Evolutionary conservation across 805 yeast species (phyloP).

Genomic region (Kodamaea laetipori): DNA sequence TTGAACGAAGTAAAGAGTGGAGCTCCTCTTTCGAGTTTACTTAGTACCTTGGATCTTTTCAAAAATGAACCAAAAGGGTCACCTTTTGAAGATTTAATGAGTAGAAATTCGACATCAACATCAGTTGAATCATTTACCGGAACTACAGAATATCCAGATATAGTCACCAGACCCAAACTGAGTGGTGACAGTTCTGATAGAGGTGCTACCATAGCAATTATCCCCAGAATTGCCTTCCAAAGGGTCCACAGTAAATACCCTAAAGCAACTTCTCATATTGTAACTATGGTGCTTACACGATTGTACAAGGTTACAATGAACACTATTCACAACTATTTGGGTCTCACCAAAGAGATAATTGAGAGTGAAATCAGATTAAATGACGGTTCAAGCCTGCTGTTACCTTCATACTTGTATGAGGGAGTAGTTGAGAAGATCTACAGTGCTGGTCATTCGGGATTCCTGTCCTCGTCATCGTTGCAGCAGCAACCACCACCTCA

Average conservation of each 20-base stretch:
- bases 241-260: slow-evolving; percentile 76
- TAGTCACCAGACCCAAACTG: slow-evolving; percentile 70
- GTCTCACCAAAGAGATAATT: slow-evolving; percentile 77
- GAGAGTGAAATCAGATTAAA: slow-evolving; percentile 70
- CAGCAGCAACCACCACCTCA: not conserved
- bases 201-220: slow-evolving; percentile 82
- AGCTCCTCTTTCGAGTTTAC: slow-evolving; percentile 78
- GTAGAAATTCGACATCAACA: slow-evolving; percentile 11
- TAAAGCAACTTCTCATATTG: slow-evolving; percentile 87
- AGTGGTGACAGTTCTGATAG: slow-evolving; percentile 2
- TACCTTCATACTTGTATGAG: slow-evolving; percentile 65
- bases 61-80: slow-evolving; percentile 19
- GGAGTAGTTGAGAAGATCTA: slow-evolving; percentile 47
- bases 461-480: not conserved
- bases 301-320: slow-evolving; percentile 89
- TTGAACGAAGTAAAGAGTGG: slow-evolving; percentile 82
- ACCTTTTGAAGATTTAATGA: slow-evolving; percentile 9
- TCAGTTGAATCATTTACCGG: slow-evolving; percentile 2
- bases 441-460: slow-evolving; percentile 12
- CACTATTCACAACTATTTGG: slow-evolving; percentile 84
- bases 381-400: slow-evolving; percentile 29
- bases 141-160: slow-evolving; percentile 26
- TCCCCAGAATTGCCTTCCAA: slow-evolving; percentile 81
- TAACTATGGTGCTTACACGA: slow-evolving; percentile 86
- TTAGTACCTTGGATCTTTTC: slow-evolving; percentile 77